Conservation (phyloP, 257 asterid genomes). For the Cruciata laevipes region DNA sequence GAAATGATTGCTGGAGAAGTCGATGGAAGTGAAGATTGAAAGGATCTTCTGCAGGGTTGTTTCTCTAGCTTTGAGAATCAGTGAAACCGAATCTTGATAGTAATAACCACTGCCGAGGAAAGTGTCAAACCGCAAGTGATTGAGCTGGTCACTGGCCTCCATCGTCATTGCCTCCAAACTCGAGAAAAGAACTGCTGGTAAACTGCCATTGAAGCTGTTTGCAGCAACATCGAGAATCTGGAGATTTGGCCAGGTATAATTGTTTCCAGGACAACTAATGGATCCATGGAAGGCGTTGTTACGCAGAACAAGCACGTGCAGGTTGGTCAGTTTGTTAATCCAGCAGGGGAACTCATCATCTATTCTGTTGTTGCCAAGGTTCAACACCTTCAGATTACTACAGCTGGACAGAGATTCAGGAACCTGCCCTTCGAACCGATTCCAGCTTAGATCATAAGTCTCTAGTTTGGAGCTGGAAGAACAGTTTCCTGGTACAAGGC, state of each 20-base stretch:
- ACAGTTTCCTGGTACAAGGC: slow-evolving; percentile 29
- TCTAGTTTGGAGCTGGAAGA: slow-evolving; percentile 24
- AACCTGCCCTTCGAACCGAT: slow-evolving; percentile 30
- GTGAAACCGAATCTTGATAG: slow-evolving; percentile 25
- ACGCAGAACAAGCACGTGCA: slow-evolving; percentile 49
- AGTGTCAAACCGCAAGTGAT: slow-evolving; percentile 17
- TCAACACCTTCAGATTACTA: slow-evolving; percentile 28
- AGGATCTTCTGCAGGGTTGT: slow-evolving; percentile 20
- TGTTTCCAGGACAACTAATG: slow-evolving; percentile 18
- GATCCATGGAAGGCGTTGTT: slow-evolving; percentile 47
- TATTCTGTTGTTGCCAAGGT: slow-evolving; percentile 34
- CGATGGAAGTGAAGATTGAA: slow-evolving; percentile 31
- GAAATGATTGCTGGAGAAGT: slow-evolving; percentile 46
- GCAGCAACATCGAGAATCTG: slow-evolving; percentile 55
- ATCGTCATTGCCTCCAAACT: slow-evolving; percentile 40
- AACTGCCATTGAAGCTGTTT: slow-evolving; percentile 42
- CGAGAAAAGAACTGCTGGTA: slow-evolving; percentile 26
- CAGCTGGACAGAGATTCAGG: slow-evolving; percentile 43
- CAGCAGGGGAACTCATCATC: slow-evolving; percentile 24
- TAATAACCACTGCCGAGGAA: background rate
- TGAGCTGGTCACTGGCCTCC: slow-evolving; percentile 7
- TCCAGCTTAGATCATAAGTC: slow-evolving; percentile 41
- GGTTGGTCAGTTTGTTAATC: slow-evolving; percentile 24
- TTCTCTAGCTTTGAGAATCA: slow-evolving; percentile 26
- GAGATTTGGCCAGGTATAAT: slow-evolving; percentile 46